A percentile compares a stretch with the other conserved stretches of the same genome.
phyloP scores from a whole-genome alignment of 768 basidiomycete species.

The Hirschioporus abietinus region DNA sequence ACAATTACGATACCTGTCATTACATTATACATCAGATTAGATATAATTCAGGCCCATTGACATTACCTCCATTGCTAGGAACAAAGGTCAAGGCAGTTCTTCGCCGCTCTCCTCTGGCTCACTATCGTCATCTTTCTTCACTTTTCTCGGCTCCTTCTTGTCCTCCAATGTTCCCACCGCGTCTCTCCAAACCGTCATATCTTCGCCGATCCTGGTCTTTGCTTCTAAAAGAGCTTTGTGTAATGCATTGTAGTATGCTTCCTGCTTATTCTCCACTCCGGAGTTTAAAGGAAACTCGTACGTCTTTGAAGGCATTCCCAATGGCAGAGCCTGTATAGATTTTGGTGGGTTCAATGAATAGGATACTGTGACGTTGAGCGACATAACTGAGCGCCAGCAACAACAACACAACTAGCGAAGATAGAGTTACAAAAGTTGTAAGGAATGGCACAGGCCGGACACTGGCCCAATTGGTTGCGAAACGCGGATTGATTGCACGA shows the following conservation, averaged over 20 bases:
- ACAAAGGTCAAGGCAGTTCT: conserved; percentile 15
- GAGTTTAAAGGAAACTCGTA: conserved; percentile 21
- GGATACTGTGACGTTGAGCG: background rate
- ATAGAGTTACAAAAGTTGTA: no score
- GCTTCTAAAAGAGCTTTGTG: conserved; percentile 45
- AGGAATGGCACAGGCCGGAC: no score
- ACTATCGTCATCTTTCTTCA: conserved; percentile 36
- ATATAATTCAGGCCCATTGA: background rate
- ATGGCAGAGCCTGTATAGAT: background rate
- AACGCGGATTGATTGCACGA: no score
- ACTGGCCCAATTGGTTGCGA: no score
- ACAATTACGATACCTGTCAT: background rate
- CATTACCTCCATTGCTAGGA: background rate
- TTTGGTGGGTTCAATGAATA: background rate
- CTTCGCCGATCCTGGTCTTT: conserved; percentile 51
- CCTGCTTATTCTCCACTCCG: conserved; percentile 15
- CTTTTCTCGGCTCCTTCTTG: conserved; percentile 46
- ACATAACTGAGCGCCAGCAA: background rate
- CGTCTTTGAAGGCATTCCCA: conserved; percentile 10
- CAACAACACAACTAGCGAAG: no score
- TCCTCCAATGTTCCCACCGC: conserved; percentile 60
- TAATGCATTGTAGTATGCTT: conserved; percentile 46
- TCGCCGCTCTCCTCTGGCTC: conserved; percentile 45
- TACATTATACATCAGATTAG: background rate
- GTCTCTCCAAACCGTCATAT: conserved; percentile 73